Base-by-base conservation (phyloP, 73 alveolate genomes). In the Stentor roeselii region DNA sequence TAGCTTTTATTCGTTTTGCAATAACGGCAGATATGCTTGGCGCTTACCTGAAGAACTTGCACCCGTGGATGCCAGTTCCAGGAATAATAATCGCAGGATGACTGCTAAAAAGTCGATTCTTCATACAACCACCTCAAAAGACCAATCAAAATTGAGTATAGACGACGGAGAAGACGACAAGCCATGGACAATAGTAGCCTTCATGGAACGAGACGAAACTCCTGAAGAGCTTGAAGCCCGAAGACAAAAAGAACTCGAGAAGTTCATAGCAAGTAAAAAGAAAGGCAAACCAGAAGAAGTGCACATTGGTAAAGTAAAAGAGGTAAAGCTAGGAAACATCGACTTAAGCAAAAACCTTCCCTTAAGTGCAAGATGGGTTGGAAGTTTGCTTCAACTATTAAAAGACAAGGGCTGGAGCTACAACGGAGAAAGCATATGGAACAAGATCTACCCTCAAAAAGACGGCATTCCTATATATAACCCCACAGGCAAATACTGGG, bases 381-480 rank as follows among this genome's bases (percentile, higher is more conserved):
- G 99, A 3, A 93, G 99, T 11, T 90, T 95, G 86, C 89, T 95
- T 58, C 93, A 98, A 82, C 86, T 96, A 59, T 92, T 98, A 78
- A 98, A 95, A 86, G 99, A 98, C 82, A 88, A 98, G 87, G 89
- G 94, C 84, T 91, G 96, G 76, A 89, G 94, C 78, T 90, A 90
- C 83, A 93, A 97, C 2, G 90, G 93, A 59, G 98, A 96, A 93
- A 84, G 92, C 75, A 86, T 97, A 3, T 92, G 96, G 91, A 87
- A 93, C 82, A 93, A 97, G 84, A 96, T 97, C n/a, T 97, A 90
- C 85, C 99, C 99, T 3, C 94, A 97, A 90, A 95, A 97, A 86
- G 98, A 97, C 89, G 99, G 99, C 15, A 93, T 91, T 36, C 99
- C 99, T 36, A 90, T 91, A 27, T 90, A 89, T 76, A 95, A 96